Conservation (phyloP, 1,139 yeast species). For the Eremothecium cymbalariae region DNA sequence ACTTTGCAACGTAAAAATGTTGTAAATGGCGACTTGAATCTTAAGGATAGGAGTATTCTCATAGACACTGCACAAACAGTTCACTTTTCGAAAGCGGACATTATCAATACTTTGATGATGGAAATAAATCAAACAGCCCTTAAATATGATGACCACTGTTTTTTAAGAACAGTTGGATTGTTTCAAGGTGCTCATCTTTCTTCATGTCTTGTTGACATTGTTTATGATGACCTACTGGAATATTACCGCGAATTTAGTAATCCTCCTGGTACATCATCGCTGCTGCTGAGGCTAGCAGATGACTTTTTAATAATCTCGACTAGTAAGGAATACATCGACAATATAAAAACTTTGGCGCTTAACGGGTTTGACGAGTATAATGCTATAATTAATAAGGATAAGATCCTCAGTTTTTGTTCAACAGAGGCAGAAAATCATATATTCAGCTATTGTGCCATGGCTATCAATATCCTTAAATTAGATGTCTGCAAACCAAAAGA, state of each 20-base stretch:
- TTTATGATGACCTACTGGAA: slow-evolving; percentile 58
- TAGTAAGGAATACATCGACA: slow-evolving; percentile 17
- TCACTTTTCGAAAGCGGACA: slow-evolving; percentile 28
- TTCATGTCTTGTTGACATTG: slow-evolving; percentile 63
- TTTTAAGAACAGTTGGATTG: slow-evolving; percentile 54
- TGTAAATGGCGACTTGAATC: slow-evolving; percentile 19
- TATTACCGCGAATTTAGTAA: slow-evolving; percentile 34
- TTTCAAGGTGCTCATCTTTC: slow-evolving; percentile 86
- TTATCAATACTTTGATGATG: slow-evolving; percentile 31
- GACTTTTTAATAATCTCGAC: slow-evolving; percentile 70
- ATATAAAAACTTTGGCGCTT: slow-evolving; percentile 28
- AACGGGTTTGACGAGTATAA: slow-evolving; percentile 48
- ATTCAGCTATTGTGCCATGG: slow-evolving; percentile 24
- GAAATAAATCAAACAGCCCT: slow-evolving; percentile 40
- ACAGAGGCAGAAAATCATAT: slow-evolving; percentile 1
- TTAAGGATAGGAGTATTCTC: slow-evolving; percentile 11
- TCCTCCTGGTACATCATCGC: slow-evolving; percentile 26
- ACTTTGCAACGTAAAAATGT: slow-evolving; percentile 13
- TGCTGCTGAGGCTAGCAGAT: slow-evolving; percentile 66
- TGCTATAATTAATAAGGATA: slow-evolving; percentile 48
- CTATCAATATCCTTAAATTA: slow-evolving; percentile 16
- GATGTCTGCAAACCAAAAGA: slow-evolving; percentile 22
- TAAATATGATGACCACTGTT: slow-evolving; percentile 32
- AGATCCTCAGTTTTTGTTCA: slow-evolving; percentile 31
- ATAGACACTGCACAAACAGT: slow-evolving; percentile 21